These are phyloP conservation scores for Rostrohypoxylon terebratum DNA, from an alignment of 495 filamentous ascomycete genomes.

Conservation along the genomic window DNA sequence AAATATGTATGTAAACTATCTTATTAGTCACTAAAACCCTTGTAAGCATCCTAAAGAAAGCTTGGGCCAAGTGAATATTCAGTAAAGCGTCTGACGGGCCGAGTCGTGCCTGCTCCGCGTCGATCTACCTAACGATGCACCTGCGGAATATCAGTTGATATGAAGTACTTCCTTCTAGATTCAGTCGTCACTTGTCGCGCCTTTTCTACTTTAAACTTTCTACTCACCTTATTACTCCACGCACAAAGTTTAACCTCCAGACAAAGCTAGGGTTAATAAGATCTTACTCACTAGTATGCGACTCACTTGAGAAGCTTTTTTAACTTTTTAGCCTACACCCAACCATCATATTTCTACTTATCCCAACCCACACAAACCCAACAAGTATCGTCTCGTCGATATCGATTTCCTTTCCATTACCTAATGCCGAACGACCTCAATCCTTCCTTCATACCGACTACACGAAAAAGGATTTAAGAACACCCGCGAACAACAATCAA, in stretches of 20 bases:
- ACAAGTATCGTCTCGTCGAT: background rate
- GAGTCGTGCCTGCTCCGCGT: constrained; percentile 17
- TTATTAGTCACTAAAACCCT: background rate
- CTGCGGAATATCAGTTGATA: constrained; percentile 28
- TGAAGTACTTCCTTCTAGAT: constrained; percentile 13
- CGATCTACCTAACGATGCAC: constrained; percentile 25
- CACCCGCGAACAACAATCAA: background rate
- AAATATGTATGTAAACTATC: background rate
- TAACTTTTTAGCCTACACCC: background rate
- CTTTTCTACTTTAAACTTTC: background rate
- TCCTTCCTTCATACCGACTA: constrained; percentile 22
- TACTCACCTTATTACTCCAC: background rate
- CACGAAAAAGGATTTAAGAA: constrained; percentile 26
- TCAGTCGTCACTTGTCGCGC: constrained; percentile 6
- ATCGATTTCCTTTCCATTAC: constrained; percentile 13
- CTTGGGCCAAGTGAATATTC: constrained; percentile 3
- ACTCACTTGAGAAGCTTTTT: background rate
- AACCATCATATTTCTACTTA: background rate
- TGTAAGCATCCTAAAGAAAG: background rate
- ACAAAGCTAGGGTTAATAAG: background rate
- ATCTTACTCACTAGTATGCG: background rate
- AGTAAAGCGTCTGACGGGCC: background rate
- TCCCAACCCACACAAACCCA: background rate
- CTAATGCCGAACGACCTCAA: constrained; percentile 25
- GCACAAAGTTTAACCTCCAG: background rate